Evolutionary conservation across 23 red algal genomes (phyloP).

Genomic region (Gracilariopsis chorda): DNA sequence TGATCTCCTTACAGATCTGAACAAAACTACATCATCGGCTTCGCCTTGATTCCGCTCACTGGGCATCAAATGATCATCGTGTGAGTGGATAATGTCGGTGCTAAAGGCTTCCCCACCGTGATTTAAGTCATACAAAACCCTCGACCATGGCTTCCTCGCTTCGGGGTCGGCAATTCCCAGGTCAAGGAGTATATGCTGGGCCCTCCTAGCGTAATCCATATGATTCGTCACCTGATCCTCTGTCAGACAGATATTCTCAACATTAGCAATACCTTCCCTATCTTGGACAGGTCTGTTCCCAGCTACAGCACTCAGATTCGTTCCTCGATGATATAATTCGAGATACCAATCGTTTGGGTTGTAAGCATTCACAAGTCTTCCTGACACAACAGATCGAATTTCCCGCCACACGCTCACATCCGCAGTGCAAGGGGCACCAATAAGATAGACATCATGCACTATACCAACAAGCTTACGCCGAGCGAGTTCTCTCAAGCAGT

Average conservation of each 20-base stretch:
- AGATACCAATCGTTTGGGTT: conserved; percentile 67
- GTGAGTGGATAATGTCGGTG: too few species aligned
- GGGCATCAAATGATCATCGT: too few species aligned
- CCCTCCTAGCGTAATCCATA: conserved; percentile 55
- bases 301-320: conserved; percentile 50
- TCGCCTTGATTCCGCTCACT: too few species aligned
- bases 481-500: conserved; percentile 51
- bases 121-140: neutral
- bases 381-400: conserved; percentile 41
- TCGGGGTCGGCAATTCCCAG: conserved; percentile 40
- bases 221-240: conserved; percentile 34
- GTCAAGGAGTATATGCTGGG: conserved; percentile 44
- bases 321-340: conserved; percentile 60
- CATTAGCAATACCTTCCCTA: conserved; percentile 4
- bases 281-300: conserved; percentile 42
- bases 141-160: neutral
- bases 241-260: conserved; percentile 54
- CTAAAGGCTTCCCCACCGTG: neutral
- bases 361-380: conserved; percentile 63
- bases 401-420: conserved; percentile 27
- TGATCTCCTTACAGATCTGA: too few species aligned
- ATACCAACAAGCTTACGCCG: conserved; percentile 52
- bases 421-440: conserved; percentile 59
- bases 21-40: too few species aligned
- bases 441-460: conserved; percentile 59